Percentiles rank a stretch among this genome's conserved stretches.
Conservation (phyloP, 345 rosid genomes). For the Psidium guajava region DNA sequence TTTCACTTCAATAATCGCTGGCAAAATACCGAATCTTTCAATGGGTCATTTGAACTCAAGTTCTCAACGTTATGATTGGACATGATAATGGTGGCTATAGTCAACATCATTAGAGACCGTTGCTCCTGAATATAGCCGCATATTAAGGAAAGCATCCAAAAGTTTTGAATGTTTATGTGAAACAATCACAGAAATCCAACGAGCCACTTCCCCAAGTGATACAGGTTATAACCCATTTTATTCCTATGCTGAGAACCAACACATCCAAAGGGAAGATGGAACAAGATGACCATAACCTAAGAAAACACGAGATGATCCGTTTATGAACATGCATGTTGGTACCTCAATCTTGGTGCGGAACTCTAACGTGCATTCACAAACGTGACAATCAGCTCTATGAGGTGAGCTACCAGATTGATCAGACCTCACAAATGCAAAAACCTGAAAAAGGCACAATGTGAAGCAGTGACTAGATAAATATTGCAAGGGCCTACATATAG, state of each 20-base stretch:
- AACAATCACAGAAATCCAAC: not conserved
- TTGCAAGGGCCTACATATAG: not conserved
- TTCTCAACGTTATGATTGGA: not conserved
- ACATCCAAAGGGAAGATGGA: not conserved
- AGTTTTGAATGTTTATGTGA: not conserved
- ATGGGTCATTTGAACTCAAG: not conserved
- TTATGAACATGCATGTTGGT: not conserved
- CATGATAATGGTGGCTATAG: not conserved
- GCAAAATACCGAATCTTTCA: not conserved
- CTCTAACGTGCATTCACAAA: slow-evolving; percentile 71
- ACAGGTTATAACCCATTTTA: not conserved
- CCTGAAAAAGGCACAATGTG: slow-evolving; percentile 30
- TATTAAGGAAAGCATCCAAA: not conserved
- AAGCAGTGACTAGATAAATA: not conserved
- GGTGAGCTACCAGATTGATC: slow-evolving; percentile 45
- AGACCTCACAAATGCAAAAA: slow-evolving; percentile 76
- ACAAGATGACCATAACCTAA: not conserved
- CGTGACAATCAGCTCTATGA: slow-evolving; percentile 89
- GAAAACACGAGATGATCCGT: not conserved
- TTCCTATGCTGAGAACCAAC: not conserved
- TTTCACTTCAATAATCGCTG: not conserved
- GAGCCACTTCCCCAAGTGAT: not conserved
- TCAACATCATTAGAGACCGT: not conserved
- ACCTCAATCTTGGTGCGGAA: slow-evolving; percentile 88
- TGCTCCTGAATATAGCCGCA: not conserved